These are phyloP conservation scores for Suillus luteus DNA, from an alignment of 768 basidiomycete species.

Conservation along the genomic window DNA sequence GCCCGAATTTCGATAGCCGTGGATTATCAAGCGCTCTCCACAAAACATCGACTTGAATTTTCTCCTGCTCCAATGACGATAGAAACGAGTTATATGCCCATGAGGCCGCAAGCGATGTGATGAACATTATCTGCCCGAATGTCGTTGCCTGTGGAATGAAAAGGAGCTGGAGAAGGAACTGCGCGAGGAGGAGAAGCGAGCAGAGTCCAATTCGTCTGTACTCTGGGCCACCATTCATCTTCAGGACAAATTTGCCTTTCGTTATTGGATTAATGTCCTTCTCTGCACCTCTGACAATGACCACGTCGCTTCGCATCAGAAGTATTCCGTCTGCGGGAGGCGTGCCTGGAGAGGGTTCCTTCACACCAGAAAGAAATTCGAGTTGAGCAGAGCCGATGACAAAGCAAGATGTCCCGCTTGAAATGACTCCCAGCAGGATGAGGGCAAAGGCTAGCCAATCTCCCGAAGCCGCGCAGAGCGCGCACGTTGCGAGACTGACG, in stretches of 20 bases:
- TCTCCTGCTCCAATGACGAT: constrained; percentile 40
- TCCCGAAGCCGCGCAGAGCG: constrained; percentile 25
- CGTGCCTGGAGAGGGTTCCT: constrained; percentile 22
- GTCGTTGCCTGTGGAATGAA: constrained; percentile 37
- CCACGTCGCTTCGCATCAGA: constrained; percentile 24
- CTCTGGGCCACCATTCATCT: constrained; percentile 19
- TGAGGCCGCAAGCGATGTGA: constrained; percentile 33
- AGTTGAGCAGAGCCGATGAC: constrained; percentile 36
- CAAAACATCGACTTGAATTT: constrained; percentile 25
- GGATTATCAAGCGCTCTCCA: constrained; percentile 20
- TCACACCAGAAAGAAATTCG: constrained; percentile 19
- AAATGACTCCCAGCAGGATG: constrained; percentile 36
- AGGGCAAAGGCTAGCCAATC: constrained; percentile 36
- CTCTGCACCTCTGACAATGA: constrained; percentile 37
- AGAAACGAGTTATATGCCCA: constrained; percentile 40
- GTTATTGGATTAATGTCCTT: constrained; percentile 34
- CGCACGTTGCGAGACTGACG: constrained; percentile 25
- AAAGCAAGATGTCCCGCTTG: constrained; percentile 32
- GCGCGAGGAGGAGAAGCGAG: constrained; percentile 34
- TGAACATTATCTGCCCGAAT: constrained; percentile 40
- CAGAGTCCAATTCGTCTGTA: constrained; percentile 28
- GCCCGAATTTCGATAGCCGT: constrained; percentile 22
- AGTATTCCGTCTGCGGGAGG: constrained; percentile 37
- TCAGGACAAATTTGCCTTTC: constrained; percentile 32
- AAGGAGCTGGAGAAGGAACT: constrained; percentile 37